Percentiles rank a stretch among this genome's conserved stretches.
These are phyloP conservation scores for Russula virescens DNA, from an alignment of 768 basidiomycete genomes.

Conservation along the genomic window DNA sequence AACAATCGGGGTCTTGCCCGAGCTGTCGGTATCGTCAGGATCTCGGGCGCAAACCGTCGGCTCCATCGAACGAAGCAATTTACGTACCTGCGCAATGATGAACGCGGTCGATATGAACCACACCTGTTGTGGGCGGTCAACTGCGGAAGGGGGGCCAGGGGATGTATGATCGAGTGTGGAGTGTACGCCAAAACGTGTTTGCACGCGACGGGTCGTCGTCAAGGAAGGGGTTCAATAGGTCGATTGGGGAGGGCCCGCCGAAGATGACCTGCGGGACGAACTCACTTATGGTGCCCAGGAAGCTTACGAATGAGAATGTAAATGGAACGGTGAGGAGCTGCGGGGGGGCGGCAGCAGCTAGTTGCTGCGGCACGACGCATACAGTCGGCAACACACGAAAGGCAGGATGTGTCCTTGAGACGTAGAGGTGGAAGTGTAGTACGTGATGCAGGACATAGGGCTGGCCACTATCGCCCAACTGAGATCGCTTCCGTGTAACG, in stretches of 20 bases:
- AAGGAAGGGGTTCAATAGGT: constrained; percentile 62
- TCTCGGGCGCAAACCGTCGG: not conserved
- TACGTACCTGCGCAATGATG: constrained; percentile 62
- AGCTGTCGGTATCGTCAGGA: constrained; percentile 11
- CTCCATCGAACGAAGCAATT: not conserved
- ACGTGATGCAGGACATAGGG: constrained; percentile 74
- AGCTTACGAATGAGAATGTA: constrained; percentile 66
- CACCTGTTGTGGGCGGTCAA: constrained; percentile 37
- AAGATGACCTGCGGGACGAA: constrained; percentile 69
- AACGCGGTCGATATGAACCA: constrained; percentile 79
- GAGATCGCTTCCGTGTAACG: constrained; percentile 58
- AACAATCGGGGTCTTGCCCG: constrained; percentile 21
- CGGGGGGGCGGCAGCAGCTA: constrained; percentile 54
- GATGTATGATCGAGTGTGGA: not conserved
- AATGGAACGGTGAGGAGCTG: constrained; percentile 69
- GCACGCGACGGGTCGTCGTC: constrained; percentile 55
- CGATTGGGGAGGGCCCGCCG: constrained; percentile 67
- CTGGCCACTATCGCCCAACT: constrained; percentile 72
- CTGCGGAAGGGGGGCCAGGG: not conserved
- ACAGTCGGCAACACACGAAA: constrained; percentile 10
- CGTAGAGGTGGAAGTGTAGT: constrained; percentile 36
- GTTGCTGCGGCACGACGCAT: constrained; percentile 39
- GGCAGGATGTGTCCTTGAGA: not conserved
- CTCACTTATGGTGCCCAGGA: constrained; percentile 80
- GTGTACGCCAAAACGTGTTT: constrained; percentile 60